phyloP scores from a whole-genome alignment of 2,329 filamentous ascomycete species.

The Talaromyces piceae region DNA sequence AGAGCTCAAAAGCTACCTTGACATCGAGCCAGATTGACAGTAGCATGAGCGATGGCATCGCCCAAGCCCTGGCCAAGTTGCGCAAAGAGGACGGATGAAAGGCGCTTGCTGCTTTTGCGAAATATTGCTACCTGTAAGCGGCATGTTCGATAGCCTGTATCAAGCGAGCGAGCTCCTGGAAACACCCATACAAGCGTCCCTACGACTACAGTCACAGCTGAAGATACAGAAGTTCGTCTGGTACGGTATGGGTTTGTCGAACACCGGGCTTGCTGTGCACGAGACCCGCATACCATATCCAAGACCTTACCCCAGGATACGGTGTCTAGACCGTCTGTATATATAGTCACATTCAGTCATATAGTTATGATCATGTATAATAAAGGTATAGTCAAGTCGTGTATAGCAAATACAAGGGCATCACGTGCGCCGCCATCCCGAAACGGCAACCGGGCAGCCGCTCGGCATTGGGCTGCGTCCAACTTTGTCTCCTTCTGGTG shows the following conservation, averaged over 20 bases:
- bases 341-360: neutral
- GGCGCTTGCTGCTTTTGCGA: neutral
- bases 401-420: neutral
- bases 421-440: constrained; percentile 6
- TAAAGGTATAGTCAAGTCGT: neutral
- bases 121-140: neutral
- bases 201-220: neutral
- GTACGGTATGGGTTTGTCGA: neutral
- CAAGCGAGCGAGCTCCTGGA: neutral
- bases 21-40: constrained; percentile 28
- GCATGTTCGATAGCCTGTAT: neutral
- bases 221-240: neutral
- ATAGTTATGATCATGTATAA: neutral
- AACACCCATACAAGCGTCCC: neutral
- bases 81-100: constrained; percentile 28
- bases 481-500: neutral
- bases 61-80: constrained; percentile 51
- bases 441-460: constrained; percentile 18
- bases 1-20: constrained; percentile 4
- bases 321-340: neutral
- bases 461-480: constrained; percentile 16
- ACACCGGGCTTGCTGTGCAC: too few species aligned
- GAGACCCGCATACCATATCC: too few species aligned
- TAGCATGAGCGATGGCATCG: constrained; percentile 50
- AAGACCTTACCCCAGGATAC: too few species aligned